Percentiles rank a stretch among this genome's conserved stretches.
Conservation (phyloP, 1,284 basidiomycete genomes). For the Pyrrhoderma lamaoense region DNA sequence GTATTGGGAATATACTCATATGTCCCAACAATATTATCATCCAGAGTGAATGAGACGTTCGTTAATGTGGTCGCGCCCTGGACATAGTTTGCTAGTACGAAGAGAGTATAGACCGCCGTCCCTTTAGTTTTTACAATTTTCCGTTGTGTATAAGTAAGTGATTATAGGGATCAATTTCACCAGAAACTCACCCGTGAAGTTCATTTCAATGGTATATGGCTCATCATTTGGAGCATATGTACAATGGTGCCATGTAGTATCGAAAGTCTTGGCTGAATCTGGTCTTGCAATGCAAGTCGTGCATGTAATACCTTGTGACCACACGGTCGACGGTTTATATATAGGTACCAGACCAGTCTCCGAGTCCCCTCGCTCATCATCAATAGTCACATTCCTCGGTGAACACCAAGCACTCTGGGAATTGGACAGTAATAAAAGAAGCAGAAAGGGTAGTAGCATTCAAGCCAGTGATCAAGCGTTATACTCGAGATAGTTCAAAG, state of each 20-base stretch:
- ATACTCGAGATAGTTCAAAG: too few relatives aligned
- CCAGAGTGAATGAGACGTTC: background rate
- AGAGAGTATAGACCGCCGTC: constrained; percentile 1
- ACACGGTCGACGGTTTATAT: constrained; percentile 15
- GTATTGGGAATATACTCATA: background rate
- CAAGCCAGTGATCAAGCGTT: background rate
- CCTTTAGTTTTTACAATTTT: background rate
- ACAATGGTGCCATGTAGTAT: background rate
- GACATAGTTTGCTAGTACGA: constrained; percentile 2
- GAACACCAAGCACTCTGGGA: background rate
- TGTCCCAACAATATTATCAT: background rate
- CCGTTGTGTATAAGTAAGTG: background rate
- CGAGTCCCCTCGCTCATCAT: constrained; percentile 21
- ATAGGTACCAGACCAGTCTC: constrained; percentile 17
- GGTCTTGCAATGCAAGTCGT: constrained; percentile 14
- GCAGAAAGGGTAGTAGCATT: background rate
- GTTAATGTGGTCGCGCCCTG: background rate
- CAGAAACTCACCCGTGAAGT: background rate
- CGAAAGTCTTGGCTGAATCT: background rate
- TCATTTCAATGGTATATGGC: background rate
- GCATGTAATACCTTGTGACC: constrained; percentile 20
- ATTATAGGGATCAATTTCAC: background rate
- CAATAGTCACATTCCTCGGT: constrained; percentile 21
- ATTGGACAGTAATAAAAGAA: background rate
- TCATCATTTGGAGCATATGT: background rate